Base-by-base conservation (phyloP, 352 stramenopile genomes). In the Phytopythium ostracodes region DNA sequence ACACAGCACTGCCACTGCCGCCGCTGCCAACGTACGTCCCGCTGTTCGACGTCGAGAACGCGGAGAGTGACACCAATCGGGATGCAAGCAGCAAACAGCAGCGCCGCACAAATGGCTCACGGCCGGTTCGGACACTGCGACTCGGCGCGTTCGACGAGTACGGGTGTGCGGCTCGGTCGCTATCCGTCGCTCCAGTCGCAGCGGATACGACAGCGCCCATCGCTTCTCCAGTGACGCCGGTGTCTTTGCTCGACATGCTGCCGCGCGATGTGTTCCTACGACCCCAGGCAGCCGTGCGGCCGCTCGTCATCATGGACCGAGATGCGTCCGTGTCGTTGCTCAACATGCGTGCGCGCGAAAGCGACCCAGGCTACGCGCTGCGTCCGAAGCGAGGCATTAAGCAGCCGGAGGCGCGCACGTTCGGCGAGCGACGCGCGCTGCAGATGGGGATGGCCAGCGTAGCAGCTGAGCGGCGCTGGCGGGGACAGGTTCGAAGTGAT, bases 11-110 rank as follows among this genome's bases (percentile, higher is more conserved):
- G 1, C 61, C 72, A n/a, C 60, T 87, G 35, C 82, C 84, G 2
- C 68, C 80, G 27, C 64, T 92, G 46, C 63, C 81, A 2, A 89
- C 78, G 42, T 88, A 92, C 46, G 66, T 91, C 1, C 71, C 81
- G 1, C 61, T 89, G 7, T 44, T 46, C 5, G 33, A 44, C 18
- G 11, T 57, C n/a, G 79, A 92, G 47, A 38, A 64, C 33, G 56
- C 50, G 15, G 47, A 54, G 5, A 54, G 24, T 17, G 17, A 18
- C 46, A 10, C 18, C 9, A 9, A 44, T 6, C 12, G 40, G 40
- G 75, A 79, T 2, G 29, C 52, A 33, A 58, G 88, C 15, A 73
- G 77, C n/a, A 52, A 17, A 57, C 59, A 18, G 79, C 82, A 40
- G 81, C 82, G 15, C 43, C 72, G 20, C 73, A 84, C 49, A 77